Evolutionary conservation across 345 rosid species (phyloP).

Genomic region (Eutrema yunnanense): DNA sequence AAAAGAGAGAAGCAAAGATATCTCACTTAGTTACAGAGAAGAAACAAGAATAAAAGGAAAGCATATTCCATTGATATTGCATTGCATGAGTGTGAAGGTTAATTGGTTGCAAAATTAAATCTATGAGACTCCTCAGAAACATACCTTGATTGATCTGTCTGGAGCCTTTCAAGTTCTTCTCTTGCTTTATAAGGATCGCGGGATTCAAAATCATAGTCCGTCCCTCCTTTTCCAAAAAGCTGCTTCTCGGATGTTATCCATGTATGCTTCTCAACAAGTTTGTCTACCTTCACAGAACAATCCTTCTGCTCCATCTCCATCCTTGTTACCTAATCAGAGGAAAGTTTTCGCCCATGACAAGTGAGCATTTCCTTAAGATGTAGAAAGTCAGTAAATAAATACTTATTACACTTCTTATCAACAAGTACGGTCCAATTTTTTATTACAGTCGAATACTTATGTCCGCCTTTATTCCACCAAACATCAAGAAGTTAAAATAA

Average conservation of each 20-base stretch:
- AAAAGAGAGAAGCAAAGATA: neutral
- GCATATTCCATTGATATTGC: neutral
- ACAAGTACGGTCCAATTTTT: neutral
- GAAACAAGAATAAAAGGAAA: neutral
- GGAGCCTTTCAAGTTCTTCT: slow-evolving; percentile 73
- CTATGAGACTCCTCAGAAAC: slow-evolving; percentile 6
- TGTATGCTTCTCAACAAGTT: slow-evolving; percentile 80
- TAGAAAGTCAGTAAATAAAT: neutral
- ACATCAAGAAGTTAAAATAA: neutral
- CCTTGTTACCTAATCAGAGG: slow-evolving; percentile 49
- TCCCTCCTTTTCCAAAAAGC: slow-evolving; percentile 85
- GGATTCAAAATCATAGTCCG: slow-evolving; percentile 86
- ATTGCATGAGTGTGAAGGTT: neutral
- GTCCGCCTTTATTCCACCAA: neutral
- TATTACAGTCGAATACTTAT: neutral
- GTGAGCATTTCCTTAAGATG: neutral
- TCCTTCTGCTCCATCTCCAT: slow-evolving; percentile 86
- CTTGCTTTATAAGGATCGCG: slow-evolving; percentile 69
- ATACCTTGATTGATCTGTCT: slow-evolving; percentile 77
- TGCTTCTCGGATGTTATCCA: slow-evolving; percentile 88
- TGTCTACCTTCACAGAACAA: slow-evolving; percentile 70
- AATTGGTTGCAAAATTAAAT: neutral
- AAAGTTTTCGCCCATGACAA: neutral
- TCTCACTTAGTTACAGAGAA: neutral
- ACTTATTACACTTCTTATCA: neutral